Base-by-base conservation (phyloP, 2,329 filamentous ascomycete genomes). In the Orbilia brochopaga region DNA sequence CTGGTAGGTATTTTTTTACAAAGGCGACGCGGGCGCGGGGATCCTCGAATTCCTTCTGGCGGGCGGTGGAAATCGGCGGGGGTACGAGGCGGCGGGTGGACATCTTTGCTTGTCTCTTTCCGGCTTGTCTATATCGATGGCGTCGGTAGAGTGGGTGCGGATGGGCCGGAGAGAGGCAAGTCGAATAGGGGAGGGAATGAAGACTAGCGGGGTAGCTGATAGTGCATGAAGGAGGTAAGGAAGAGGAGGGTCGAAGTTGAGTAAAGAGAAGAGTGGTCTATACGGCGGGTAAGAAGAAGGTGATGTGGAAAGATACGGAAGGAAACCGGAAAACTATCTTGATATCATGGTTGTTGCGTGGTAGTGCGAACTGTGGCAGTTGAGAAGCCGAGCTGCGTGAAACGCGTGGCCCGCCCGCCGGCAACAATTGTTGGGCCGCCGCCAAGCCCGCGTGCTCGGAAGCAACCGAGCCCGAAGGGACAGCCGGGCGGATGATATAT, bases 21-120 rank as follows among this genome's bases (percentile, higher is more conserved):
- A 62, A 70, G 21, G 66, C 60, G 53, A 27, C 66, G 6, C 66
- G 59, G 55, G 66, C 66, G 54, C 59, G 37, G 13, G 66, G 66
- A 30, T 70, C 55, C 30, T 70, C 66, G 50, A 70, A 70, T 70
- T 70, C 66, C 40, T 64, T 37, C 50, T 60, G 58, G 48, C 66
- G 66, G 23, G 54, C 6, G 13, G 55, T 55, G 42, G 66, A 59
- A 54, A 70, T 42, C 23, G 66, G 23, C 24, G 54, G 54, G 30
- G 46, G 23, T 19, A 56, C 66, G 13, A 44, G 10, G 21, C 66
- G 66, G 24, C 60, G 60, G 53, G 66, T 70, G 32, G 66, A 64
- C 66, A 70, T 70, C 24, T 54, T 58, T 64, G 32, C 40, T 46
- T 48, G 52, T 23, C 51, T 24, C 37, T 59, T 35, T 44, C 58